A percentile compares a stretch with the other conserved stretches of the same genome.
Evolutionary conservation across 257 asterid species (phyloP).

Genomic region (Primulina tabacum): DNA sequence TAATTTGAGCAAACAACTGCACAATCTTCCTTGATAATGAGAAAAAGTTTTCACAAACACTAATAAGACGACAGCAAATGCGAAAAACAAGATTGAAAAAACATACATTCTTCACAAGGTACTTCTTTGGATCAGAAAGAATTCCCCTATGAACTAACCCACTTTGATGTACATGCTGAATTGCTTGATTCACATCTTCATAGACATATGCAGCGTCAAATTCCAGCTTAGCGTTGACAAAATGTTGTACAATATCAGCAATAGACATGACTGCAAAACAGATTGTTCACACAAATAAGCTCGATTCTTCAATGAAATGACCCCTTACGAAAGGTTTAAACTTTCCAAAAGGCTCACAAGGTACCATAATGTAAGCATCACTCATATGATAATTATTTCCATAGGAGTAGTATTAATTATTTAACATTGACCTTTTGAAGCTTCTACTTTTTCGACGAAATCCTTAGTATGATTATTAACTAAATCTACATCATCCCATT

Average conservation of each 20-base stretch:
- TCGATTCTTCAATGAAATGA: neutral
- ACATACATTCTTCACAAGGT: constrained; percentile 86
- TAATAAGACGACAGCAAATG: constrained; percentile 3
- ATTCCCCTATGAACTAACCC: constrained; percentile 84
- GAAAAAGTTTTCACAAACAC: neutral
- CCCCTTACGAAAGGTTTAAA: neutral
- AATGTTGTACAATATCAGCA: constrained; percentile 94
- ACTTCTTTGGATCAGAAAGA: constrained; percentile 75
- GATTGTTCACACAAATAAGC: constrained; percentile 1
- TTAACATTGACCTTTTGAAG: neutral
- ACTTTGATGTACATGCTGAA: constrained; percentile 86
- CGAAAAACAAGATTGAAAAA: neutral
- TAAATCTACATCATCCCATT: neutral
- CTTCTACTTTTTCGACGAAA: neutral
- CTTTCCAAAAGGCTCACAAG: neutral
- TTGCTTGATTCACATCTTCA: constrained; percentile 86
- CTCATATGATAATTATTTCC: neutral
- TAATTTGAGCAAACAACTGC: constrained; percentile 17
- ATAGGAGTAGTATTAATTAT: neutral
- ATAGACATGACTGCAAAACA: constrained; percentile 80
- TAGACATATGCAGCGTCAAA: constrained; percentile 88
- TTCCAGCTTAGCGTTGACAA: constrained; percentile 92
- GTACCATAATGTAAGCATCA: constrained; percentile 1
- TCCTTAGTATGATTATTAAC: neutral
- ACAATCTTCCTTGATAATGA: constrained; percentile 12